Conservation (phyloP, 75 land plant species). For the Picea glauca region DNA sequence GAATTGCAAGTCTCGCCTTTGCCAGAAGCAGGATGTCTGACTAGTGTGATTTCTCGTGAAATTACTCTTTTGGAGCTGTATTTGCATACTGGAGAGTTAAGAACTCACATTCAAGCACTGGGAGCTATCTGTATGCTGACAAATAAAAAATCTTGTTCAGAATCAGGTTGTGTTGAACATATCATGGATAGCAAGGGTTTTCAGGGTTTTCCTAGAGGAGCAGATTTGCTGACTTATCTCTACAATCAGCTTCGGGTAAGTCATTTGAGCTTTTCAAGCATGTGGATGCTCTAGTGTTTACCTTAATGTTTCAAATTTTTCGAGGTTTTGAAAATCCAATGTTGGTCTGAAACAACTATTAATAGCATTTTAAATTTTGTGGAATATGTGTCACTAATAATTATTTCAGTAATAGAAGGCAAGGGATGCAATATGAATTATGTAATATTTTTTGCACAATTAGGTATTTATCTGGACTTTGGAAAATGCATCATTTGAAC, state of each 20-base stretch:
- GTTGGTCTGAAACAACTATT: not conserved
- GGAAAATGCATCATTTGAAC: not conserved
- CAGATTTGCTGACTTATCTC: conserved; percentile 78
- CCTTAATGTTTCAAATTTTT: not conserved
- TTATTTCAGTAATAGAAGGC: not conserved
- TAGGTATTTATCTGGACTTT: not conserved
- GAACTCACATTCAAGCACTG: conserved; percentile 66
- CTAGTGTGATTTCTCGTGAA: conserved; percentile 43
- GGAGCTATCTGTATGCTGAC: conserved; percentile 51
- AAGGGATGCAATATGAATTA: not conserved
- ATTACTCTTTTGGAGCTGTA: conserved; percentile 77
- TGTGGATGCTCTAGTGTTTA: not conserved
- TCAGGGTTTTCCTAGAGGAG: conserved; percentile 71
- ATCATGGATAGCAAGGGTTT: conserved; percentile 30
- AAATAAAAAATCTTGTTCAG: conserved; percentile 11
- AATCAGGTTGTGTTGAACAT: conserved; percentile 11
- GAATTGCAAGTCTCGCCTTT: not conserved
- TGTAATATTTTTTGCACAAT: not conserved
- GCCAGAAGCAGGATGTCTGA: conserved; percentile 41
- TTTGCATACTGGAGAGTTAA: conserved; percentile 70
- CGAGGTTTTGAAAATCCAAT: not conserved
- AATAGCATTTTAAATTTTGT: not conserved
- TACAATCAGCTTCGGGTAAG: conserved; percentile 71
- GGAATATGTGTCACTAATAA: not conserved
- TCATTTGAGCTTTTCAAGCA: not conserved